Evolutionary conservation across 75 land plant species (phyloP), one percentile per base, ranked within the genome.

Genomic region (Pinus tabuliformis): DNA sequence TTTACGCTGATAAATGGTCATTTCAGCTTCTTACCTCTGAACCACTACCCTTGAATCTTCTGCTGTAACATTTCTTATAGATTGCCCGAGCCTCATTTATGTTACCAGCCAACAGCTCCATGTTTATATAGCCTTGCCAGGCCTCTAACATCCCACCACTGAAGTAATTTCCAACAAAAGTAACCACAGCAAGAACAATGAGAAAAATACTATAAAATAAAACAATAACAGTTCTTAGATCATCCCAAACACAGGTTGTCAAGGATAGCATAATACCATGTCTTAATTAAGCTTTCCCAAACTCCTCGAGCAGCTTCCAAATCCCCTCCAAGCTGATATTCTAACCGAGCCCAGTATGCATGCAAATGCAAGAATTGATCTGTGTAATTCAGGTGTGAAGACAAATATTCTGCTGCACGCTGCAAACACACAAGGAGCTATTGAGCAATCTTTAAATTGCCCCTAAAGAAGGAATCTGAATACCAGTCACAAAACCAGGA

Each of bases 21-120:
- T 8, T 64, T 64, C 20, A 62, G 26, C 7, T 26, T 16, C 54
- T 36, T 89, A 97, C 99, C 98, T 95, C 94, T 73, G 99, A 91
- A 70, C 99, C 99, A 54, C 79, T 90, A 54, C 91, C 99, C 28
- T 83, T 62, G 77, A 97, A 92, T 70, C 93, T 88, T 80, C 88
- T 96, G 70, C 88, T 86, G 80, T 92, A 94, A 84, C 99, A 97
- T 78, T 94, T 91, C 82, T 78, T 95, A 73, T 97, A 97, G 45
- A 97, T 77, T 37, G 98, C 81, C 57, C 99, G 92, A 59, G 93
- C 96, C 76, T 95, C 94, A 81, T 86, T 84, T 56, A 90, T 82
- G 74, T 97, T 85, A 26, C 83, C 87, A 75, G 78, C 45, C 65
- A 73, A 78, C 80, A 90, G 65, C 83, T 97, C 99, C 96, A 95